Evolutionary conservation across 371 early-diverging fungal genomes (phyloP).

Genomic region (Chytridium lagenaria): DNA sequence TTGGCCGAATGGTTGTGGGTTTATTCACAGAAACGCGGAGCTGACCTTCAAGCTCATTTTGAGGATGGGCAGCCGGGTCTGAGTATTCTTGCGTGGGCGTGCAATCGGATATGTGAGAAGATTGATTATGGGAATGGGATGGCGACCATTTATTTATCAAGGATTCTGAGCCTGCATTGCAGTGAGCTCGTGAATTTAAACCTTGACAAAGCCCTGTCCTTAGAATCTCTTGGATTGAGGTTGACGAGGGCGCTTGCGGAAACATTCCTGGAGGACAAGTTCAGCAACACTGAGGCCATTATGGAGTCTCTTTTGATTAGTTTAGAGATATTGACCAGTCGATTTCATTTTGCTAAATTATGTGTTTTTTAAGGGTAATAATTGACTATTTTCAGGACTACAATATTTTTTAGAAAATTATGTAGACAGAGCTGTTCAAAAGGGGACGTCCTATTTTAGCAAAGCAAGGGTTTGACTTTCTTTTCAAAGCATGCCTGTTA

Average conservation of each 20-base stretch:
- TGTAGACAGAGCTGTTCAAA: no score
- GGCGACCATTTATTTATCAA: slow-evolving; percentile 19
- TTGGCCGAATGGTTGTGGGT: neutral
- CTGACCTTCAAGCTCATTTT: neutral
- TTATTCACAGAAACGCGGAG: neutral
- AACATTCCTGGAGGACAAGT: slow-evolving; percentile 1
- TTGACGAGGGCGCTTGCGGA: slow-evolving; percentile 7
- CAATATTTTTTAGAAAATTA: no score
- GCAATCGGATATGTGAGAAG: neutral
- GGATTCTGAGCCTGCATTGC: slow-evolving; percentile 39
- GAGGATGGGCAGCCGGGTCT: neutral
- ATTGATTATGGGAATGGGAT: neutral
- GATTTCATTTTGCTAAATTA: slow-evolving; percentile 33
- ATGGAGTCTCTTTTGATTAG: slow-evolving; percentile 35
- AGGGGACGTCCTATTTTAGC: no score
- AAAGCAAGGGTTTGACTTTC: no score
- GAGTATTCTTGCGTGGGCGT: neutral
- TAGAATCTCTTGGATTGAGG: slow-evolving; percentile 1
- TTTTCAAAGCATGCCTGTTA: no score
- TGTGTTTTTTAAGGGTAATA: neutral
- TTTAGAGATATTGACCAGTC: slow-evolving; percentile 36
- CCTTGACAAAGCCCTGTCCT: slow-evolving; percentile 17
- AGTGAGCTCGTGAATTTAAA: slow-evolving; percentile 25
- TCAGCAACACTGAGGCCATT: slow-evolving; percentile 23
- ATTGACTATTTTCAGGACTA: neutral